Conservation (phyloP, 768 basidiomycete species). For the Crucibulum laeve region DNA sequence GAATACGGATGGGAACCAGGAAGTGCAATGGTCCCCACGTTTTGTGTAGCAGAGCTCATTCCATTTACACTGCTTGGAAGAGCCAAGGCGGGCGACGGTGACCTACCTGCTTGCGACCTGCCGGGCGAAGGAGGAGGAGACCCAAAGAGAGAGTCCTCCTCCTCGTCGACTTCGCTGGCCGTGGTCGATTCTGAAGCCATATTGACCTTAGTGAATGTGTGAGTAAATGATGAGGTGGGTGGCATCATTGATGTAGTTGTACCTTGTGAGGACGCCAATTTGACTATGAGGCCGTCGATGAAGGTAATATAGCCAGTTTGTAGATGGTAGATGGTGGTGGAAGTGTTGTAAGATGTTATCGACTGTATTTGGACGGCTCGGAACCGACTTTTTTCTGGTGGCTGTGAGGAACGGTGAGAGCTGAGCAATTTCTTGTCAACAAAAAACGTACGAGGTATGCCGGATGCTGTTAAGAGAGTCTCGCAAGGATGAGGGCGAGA, state of each 20-base stretch:
- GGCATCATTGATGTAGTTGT: background rate
- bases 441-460: too few species aligned
- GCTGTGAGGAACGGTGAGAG: too few species aligned
- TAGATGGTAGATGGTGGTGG: background rate
- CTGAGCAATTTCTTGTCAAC: too few species aligned
- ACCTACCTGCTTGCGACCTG: too few species aligned
- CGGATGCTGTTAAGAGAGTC: too few species aligned
- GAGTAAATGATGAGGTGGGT: background rate
- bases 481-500: too few species aligned
- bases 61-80: slow-evolving; percentile 42
- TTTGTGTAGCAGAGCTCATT: slow-evolving; percentile 43
- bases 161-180: slow-evolving; percentile 18
- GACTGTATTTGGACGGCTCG: too few species aligned
- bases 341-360: too few species aligned
- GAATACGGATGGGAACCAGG: slow-evolving; percentile 88
- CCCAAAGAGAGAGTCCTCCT: slow-evolving; percentile 78
- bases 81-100: slow-evolving; percentile 57
- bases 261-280: background rate
- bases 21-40: slow-evolving; percentile 98
- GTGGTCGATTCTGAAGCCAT: slow-evolving; percentile 1
- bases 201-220: background rate
- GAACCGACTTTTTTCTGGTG: too few species aligned
- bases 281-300: background rate
- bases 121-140: slow-evolving; percentile 71
- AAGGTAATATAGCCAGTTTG: background rate